phyloP scores from a whole-genome alignment of 1,284 basidiomycete species.

The Thecaphora thlaspeos region DNA sequence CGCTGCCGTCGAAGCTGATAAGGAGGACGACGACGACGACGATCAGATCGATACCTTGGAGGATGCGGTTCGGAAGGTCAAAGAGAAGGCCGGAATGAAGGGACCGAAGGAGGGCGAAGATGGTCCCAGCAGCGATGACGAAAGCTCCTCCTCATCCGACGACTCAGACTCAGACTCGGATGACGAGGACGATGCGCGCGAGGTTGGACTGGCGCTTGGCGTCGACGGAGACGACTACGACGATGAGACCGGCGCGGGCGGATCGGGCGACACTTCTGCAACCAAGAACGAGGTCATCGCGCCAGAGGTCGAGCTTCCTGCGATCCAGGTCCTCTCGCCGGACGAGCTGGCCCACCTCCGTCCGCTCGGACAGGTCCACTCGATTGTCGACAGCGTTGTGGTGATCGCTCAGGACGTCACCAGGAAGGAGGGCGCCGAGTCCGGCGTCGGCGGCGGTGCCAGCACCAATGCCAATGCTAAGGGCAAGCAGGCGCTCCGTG shows the following conservation, averaged over 20 bases:
- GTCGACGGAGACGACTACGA: slow-evolving; percentile 16
- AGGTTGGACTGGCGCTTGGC: slow-evolving; percentile 1
- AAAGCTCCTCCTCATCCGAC: slow-evolving; percentile 7
- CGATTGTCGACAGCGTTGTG: slow-evolving; percentile 52
- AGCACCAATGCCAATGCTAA: not conserved
- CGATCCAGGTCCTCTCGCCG: slow-evolving; percentile 19
- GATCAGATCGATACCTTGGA: not conserved
- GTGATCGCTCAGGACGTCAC: slow-evolving; percentile 48
- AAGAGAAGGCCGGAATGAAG: not conserved
- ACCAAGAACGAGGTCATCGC: slow-evolving; percentile 49
- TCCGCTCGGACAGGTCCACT: slow-evolving; percentile 45
- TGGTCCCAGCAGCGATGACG: slow-evolving; percentile 1
- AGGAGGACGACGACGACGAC: not conserved
- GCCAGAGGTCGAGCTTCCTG: slow-evolving; percentile 26
- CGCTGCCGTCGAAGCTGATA: slow-evolving; percentile 1
- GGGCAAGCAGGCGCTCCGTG: not conserved
- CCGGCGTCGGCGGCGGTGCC: not conserved
- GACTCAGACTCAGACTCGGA: slow-evolving; percentile 4
- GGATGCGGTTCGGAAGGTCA: not conserved
- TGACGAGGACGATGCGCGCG: slow-evolving; percentile 4
- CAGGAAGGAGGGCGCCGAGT: not conserved
- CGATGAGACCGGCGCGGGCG: slow-evolving; percentile 23
- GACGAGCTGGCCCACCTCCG: slow-evolving; percentile 27
- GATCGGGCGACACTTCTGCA: slow-evolving; percentile 16
- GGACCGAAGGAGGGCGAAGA: slow-evolving; percentile 7